Evolutionary conservation across 2,329 filamentous ascomycete species (phyloP), one percentile per base, ranked within the genome.

Genomic region (Lasiodiplodia citricola): DNA sequence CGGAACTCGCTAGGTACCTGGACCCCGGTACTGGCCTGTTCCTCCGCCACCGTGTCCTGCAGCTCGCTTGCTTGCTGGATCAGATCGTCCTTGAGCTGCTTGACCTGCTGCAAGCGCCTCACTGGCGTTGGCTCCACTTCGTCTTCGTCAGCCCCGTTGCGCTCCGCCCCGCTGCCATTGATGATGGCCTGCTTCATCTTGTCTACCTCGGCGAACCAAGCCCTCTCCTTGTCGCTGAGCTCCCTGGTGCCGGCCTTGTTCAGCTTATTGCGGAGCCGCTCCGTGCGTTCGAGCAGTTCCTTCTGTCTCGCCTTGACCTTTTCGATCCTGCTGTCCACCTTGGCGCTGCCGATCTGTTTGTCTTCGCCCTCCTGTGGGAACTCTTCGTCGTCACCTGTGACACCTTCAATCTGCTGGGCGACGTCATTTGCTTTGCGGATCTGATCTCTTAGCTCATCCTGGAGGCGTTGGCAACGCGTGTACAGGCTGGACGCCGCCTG

Each of bases 401-500:
- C 87, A 51, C 83, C 83, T 71, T 94, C 91, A 37, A 94, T 88
- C 72, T 88, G 87, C 50, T 84, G 82, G 75, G 88, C 88, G 51
- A 92, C 85, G 73, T 91, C 87, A 66, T 88, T 87, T 35, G 88
- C 89, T 72, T 90, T 88, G 70, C 81, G 81, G 28, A 94, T 86
- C 75, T 94, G 91, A 70, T 89, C 87, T 71, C 83, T 84, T 52
- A 94, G 84, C 75, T 94, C 91, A 21, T 84, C 82, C 73, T 91
- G 89, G 31, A 94, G 83, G 56, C 88, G 84, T 72, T 91, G 87
- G 70, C 91, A 92, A 67, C 89, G 86, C 31, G 89, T 84, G 80
- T 94, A 94, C 6, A 94, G 83, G 73, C 93, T 91, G 1, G 91
- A 87, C 0, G 90, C 91, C 1, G 90, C 91, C 54, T 87, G 82